Conservation (phyloP, 2,329 filamentous ascomycete species). For the Ambrosiella xylebori region DNA sequence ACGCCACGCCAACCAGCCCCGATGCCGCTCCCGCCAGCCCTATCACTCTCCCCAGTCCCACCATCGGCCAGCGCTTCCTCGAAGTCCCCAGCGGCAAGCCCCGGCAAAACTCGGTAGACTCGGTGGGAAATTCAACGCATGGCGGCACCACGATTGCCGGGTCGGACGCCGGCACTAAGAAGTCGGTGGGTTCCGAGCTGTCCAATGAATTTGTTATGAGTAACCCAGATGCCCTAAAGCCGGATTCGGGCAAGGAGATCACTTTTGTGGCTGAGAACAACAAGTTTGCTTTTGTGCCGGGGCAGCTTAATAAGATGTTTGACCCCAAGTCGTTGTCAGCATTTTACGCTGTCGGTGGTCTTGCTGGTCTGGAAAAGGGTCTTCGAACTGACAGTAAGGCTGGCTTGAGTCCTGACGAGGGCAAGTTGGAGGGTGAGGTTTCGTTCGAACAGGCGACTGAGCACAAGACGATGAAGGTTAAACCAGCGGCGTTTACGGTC, state of each 20-base stretch:
- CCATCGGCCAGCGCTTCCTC: constrained; percentile 35
- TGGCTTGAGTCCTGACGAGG: constrained; percentile 65
- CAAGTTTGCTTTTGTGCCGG: constrained; percentile 70
- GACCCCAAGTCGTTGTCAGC: constrained; percentile 77
- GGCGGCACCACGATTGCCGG: constrained; percentile 44
- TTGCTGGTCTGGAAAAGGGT: constrained; percentile 62
- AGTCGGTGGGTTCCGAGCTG: constrained; percentile 24
- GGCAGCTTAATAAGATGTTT: constrained; percentile 70
- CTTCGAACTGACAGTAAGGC: constrained; percentile 53
- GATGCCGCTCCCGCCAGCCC: constrained; percentile 54
- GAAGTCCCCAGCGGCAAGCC: constrained; percentile 48
- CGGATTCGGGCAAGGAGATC: constrained; percentile 57
- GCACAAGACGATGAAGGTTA: constrained; percentile 19
- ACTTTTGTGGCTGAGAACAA: constrained; percentile 66
- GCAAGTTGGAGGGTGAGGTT: constrained; percentile 43
- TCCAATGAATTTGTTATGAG: constrained; percentile 41
- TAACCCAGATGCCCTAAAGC: constrained; percentile 51
- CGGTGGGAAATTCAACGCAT: constrained; percentile 43
- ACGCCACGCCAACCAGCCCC: constrained; percentile 19
- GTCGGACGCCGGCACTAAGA: constrained; percentile 19
- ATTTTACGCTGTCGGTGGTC: constrained; percentile 63
- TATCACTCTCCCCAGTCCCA: constrained; percentile 50
- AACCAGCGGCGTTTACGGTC: neutral
- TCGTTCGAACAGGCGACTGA: constrained; percentile 53
- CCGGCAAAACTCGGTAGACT: constrained; percentile 53